A percentile compares a stretch with the other conserved stretches of the same genome.
Conservation (phyloP, 805 yeast species). For the Starmerella powellii region DNA sequence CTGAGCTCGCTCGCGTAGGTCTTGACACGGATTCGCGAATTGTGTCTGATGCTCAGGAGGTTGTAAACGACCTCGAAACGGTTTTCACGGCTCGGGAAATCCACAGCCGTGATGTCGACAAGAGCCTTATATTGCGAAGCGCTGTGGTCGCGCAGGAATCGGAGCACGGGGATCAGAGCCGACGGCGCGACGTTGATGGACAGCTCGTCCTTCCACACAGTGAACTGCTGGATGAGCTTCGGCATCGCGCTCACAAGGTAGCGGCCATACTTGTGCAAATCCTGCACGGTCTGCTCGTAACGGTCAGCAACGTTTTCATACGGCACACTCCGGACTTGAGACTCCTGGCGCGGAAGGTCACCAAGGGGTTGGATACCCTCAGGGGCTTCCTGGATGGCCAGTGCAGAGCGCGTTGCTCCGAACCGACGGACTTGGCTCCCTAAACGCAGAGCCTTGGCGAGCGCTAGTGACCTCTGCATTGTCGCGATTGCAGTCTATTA, state of each 20-base stretch:
- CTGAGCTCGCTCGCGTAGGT: constrained; percentile 76
- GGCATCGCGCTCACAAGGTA: constrained; percentile 70
- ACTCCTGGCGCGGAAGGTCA: constrained; percentile 26
- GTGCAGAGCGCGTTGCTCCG: constrained; percentile 4
- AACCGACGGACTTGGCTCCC: constrained; percentile 2
- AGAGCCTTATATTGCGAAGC: constrained; percentile 68
- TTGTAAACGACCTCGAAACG: constrained; percentile 83
- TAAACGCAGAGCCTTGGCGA: constrained; percentile 8
- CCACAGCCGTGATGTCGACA: constrained; percentile 76
- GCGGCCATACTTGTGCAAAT: constrained; percentile 68
- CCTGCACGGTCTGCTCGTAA: constrained; percentile 53
- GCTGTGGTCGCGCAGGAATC: constrained; percentile 65
- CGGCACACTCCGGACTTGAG: constrained; percentile 27
- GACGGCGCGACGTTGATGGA: constrained; percentile 63
- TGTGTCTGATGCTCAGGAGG: constrained; percentile 65
- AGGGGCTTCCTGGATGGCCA: constrained; percentile 22
- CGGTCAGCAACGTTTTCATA: constrained; percentile 58
- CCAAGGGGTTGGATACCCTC: constrained; percentile 28
- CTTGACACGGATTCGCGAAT: constrained; percentile 78
- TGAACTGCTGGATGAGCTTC: constrained; percentile 67
- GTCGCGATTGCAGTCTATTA: background rate
- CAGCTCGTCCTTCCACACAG: constrained; percentile 86
- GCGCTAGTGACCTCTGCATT: constrained; percentile 12
- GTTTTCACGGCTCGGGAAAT: constrained; percentile 70
- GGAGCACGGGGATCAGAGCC: constrained; percentile 58